Percentiles rank a stretch among this genome's conserved stretches.
Conservation (phyloP, 345 rosid genomes). For the Gossypium anomalum region DNA sequence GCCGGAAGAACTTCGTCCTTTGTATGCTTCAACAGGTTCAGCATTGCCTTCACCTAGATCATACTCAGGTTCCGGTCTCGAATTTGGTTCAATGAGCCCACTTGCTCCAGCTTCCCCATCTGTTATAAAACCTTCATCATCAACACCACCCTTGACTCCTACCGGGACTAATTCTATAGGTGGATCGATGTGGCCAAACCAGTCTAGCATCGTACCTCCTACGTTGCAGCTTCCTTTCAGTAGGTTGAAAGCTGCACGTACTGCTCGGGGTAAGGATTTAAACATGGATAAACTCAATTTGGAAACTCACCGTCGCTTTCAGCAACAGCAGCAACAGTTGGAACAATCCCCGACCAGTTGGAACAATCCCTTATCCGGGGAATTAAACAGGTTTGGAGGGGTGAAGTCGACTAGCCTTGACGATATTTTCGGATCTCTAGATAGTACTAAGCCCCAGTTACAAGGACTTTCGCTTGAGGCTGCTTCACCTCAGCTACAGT, state of each 20-base stretch:
- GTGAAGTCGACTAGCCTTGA: not conserved
- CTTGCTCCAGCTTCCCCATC: too few species aligned
- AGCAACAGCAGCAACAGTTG: not conserved
- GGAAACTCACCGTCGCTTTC: not conserved
- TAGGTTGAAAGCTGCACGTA: not conserved
- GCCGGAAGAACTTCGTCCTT: not conserved
- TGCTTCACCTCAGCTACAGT: not conserved
- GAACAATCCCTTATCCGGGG: not conserved
- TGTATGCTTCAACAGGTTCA: not conserved
- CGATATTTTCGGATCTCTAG: not conserved
- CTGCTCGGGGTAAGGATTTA: not conserved
- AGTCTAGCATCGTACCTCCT: too few species aligned
- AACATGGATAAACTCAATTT: not conserved
- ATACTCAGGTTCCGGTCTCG: not conserved
- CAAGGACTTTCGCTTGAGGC: not conserved
- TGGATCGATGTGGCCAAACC: not conserved
- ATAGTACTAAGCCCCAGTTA: not conserved
- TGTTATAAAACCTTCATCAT: not conserved
- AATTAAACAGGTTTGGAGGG: not conserved
- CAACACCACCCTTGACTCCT: not conserved
- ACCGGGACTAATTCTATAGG: not conserved
- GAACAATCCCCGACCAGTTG: not conserved
- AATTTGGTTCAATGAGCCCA: not conserved
- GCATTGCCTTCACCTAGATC: not conserved
- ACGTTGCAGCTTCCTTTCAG: not conserved